Evolutionary conservation across 805 yeast species (phyloP).

Genomic region (Yamadazyma ubonensis): DNA sequence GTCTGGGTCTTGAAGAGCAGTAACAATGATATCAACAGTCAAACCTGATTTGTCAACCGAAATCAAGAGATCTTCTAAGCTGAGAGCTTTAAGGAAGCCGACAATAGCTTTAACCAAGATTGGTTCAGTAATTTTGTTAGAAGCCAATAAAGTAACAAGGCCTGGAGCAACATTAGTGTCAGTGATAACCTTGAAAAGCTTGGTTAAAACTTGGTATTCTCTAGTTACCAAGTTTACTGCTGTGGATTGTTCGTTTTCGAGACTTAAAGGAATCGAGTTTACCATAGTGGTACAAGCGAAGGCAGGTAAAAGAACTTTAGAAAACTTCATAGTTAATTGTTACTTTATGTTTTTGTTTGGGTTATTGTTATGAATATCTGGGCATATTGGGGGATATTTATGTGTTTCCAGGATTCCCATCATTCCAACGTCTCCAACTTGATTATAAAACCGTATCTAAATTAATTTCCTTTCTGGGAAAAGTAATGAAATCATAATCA

Average conservation of each 20-base stretch:
- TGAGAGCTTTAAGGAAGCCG: constrained; percentile 21
- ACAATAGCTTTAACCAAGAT: constrained; percentile 24
- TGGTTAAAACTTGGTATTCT: constrained; percentile 23
- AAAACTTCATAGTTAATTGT: constrained; percentile 3
- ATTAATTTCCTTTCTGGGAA: constrained; percentile 6
- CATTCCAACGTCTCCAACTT: constrained; percentile 1
- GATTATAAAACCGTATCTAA: not conserved
- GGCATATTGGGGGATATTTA: constrained; percentile 5
- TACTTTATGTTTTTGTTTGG: too few species aligned
- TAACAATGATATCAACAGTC: constrained; percentile 24
- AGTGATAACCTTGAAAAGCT: constrained; percentile 21
- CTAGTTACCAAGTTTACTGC: not conserved
- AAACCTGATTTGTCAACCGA: constrained; percentile 27
- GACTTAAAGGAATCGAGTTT: constrained; percentile 6
- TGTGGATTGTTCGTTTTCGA: not conserved
- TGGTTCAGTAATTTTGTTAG: constrained; percentile 25
- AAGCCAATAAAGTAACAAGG: constrained; percentile 21
- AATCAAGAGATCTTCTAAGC: constrained; percentile 21
- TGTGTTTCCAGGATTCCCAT: too few species aligned
- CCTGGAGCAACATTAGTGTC: constrained; percentile 22
- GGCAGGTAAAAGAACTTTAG: constrained; percentile 4
- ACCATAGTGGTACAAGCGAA: constrained; percentile 1
- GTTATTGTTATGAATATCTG: not conserved
- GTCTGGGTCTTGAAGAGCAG: constrained; percentile 15
- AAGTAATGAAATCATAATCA: constrained; percentile 2